Conservation (phyloP, 352 stramenopile genomes). For the Globisporangium nodosum region DNA sequence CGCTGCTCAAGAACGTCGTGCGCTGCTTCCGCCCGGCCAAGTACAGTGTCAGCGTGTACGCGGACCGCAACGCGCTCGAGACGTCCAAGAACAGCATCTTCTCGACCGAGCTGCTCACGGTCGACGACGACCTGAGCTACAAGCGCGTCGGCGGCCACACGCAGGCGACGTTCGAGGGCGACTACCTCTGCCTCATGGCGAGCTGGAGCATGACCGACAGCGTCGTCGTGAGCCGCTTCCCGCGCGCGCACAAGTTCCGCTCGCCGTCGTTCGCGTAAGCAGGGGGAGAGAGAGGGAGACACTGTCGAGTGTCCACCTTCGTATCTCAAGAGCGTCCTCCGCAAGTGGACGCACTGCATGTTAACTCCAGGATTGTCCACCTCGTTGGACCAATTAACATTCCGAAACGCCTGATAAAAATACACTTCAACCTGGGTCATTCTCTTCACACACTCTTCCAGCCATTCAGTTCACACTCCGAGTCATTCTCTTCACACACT, state of each 20-base stretch:
- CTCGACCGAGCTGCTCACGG: conserved; percentile 54
- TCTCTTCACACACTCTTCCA: no score
- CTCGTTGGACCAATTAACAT: background rate
- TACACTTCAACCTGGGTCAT: background rate
- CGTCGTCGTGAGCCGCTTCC: conserved; percentile 35
- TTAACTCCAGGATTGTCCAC: background rate
- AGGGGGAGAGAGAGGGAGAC: background rate
- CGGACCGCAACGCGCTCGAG: conserved; percentile 75
- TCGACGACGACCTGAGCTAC: conserved; percentile 74
- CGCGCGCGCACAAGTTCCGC: conserved; percentile 54
- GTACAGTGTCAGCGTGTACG: conserved; percentile 98
- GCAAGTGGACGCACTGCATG: background rate
- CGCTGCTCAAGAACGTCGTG: conserved; percentile 97
- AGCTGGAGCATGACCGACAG: conserved; percentile 59
- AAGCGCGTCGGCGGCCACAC: conserved; percentile 81
- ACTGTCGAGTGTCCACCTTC: background rate
- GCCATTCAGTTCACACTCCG: no score
- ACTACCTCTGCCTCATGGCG: conserved; percentile 83
- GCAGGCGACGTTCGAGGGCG: conserved; percentile 78
- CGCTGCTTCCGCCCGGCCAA: conserved; percentile 95
- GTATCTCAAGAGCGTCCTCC: background rate
- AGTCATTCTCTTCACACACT: no score
- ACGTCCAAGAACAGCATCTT: conserved; percentile 72
- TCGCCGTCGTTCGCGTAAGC: conserved; percentile 70
- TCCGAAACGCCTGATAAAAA: background rate